phyloP scores from a whole-genome alignment of 208 protist species.

The Trypanosoma avium region DNA sequence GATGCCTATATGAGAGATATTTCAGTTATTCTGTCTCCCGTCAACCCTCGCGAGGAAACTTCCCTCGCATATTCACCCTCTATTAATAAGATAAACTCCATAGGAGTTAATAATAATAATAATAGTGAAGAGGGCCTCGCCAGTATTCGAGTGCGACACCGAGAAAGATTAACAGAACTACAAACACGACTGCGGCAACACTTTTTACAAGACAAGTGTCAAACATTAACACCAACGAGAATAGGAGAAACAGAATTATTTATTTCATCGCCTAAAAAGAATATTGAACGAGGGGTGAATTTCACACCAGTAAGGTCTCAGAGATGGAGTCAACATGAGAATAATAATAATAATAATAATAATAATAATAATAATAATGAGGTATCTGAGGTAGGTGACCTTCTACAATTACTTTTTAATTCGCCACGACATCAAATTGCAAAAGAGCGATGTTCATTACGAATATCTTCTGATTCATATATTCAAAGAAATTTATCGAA shows the following conservation, averaged over 20 bases:
- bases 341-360: background rate
- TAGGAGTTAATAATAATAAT: no score
- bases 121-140: no score
- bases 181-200: background rate
- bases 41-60: no score
- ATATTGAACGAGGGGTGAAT: background rate
- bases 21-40: conserved; percentile 10
- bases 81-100: no score
- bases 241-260: background rate
- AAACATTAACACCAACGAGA: background rate
- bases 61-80: no score
- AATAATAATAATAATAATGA: background rate
- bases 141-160: background rate
- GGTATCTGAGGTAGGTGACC: background rate
- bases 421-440: background rate
- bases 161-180: background rate
- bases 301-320: background rate
- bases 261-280: background rate
- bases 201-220: background rate
- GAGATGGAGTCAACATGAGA: no score
- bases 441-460: background rate
- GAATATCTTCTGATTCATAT: background rate
- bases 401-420: conserved; percentile 2
- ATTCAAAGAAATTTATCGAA: no score
- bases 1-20: conserved; percentile 3